Evolutionary conservation across 306 rosid genomes (phyloP).

Genomic region (Canavalia ensiformis): DNA sequence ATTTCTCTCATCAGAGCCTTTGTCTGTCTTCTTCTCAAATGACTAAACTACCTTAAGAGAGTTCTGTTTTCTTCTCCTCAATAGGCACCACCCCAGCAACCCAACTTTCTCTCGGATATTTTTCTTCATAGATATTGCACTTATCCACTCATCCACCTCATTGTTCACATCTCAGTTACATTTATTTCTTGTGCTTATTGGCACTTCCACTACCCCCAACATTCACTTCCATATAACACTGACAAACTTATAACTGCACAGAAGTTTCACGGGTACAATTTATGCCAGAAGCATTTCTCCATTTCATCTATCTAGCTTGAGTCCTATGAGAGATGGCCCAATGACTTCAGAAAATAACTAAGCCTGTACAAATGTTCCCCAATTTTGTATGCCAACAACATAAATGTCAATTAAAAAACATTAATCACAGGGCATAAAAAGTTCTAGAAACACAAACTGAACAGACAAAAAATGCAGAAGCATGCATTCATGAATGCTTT

Average conservation of each 20-base stretch:
- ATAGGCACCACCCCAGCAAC: background rate
- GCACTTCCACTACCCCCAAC: constrained; percentile 12
- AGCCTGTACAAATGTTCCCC: background rate
- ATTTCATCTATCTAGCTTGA: constrained; percentile 19
- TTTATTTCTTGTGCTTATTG: background rate
- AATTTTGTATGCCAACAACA: background rate
- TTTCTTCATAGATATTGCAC: background rate
- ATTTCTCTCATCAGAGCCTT: background rate
- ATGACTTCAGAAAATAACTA: constrained; percentile 8
- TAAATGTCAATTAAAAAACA: background rate
- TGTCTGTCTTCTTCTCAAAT: background rate
- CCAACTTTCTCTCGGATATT: background rate
- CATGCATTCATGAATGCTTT: background rate
- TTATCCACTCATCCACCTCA: constrained; percentile 1
- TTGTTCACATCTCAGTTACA: background rate
- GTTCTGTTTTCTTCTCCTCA: background rate
- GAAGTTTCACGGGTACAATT: background rate
- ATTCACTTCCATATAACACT: background rate
- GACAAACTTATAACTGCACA: background rate
- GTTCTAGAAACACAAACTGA: background rate
- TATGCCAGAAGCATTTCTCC: background rate
- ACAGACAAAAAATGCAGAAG: constrained; percentile 13
- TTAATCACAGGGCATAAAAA: background rate
- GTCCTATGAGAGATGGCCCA: background rate
- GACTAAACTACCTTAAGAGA: background rate